A percentile compares a stretch with the other conserved stretches of the same genome.
Conservation (phyloP, 345 rosid genomes). For the Turritis glabra region DNA sequence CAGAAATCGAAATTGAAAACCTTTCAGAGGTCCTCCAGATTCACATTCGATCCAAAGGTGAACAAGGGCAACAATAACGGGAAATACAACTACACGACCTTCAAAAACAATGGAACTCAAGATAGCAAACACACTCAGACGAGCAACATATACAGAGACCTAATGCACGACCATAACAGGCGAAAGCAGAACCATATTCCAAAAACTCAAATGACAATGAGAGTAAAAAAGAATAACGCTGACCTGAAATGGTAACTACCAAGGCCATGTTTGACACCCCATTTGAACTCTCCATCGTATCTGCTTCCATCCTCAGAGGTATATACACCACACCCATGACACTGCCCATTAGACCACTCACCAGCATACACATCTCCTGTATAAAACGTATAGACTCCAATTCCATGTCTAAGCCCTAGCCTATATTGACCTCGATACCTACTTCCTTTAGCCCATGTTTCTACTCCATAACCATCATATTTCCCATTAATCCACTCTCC, state of each 20-base stretch:
- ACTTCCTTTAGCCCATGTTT: constrained; percentile 81
- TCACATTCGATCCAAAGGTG: background rate
- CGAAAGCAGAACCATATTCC: constrained; percentile 5
- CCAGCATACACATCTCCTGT: constrained; percentile 74
- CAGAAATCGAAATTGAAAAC: background rate
- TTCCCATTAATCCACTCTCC: constrained; percentile 81
- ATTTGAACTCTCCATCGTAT: constrained; percentile 68
- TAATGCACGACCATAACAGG: background rate
- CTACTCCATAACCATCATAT: constrained; percentile 78
- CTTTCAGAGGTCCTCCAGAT: constrained; percentile 13
- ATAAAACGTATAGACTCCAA: constrained; percentile 63
- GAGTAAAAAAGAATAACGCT: background rate
- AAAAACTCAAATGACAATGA: background rate
- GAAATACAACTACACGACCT: background rate
- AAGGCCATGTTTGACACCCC: constrained; percentile 77
- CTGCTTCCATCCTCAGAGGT: constrained; percentile 67
- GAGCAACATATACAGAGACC: constrained; percentile 3
- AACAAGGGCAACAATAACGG: background rate
- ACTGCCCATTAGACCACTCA: constrained; percentile 78
- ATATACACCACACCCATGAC: constrained; percentile 70
- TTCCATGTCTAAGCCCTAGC: constrained; percentile 72
- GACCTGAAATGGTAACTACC: constrained; percentile 80
- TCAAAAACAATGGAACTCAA: background rate
- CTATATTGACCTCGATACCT: constrained; percentile 72
- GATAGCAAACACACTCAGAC: background rate